Percentiles rank a stretch among this genome's conserved stretches.
phyloP scores from a whole-genome alignment of 1,284 basidiomycete species.

The Uromyces viciae-fabae region DNA sequence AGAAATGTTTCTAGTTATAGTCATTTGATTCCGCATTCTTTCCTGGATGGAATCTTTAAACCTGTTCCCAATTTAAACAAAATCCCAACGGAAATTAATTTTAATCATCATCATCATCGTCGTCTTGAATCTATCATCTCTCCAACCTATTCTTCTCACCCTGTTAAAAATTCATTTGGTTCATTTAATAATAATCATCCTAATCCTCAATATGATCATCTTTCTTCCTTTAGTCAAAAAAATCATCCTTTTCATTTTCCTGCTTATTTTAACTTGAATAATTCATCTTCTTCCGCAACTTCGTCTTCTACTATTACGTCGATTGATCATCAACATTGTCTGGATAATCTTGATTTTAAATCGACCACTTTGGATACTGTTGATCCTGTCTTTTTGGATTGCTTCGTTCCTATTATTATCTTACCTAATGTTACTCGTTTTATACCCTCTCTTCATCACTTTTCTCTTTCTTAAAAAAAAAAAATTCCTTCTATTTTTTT shows the following conservation, averaged over 20 bases:
- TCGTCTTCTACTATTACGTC: slow-evolving; percentile 46
- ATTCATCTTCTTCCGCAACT: slow-evolving; percentile 46
- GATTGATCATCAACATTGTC: slow-evolving; percentile 4
- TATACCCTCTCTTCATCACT: not conserved
- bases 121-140: too few species aligned
- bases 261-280: not conserved
- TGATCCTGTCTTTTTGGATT: slow-evolving; percentile 78
- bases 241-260: too few species aligned
- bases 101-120: slow-evolving; percentile 17
- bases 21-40: slow-evolving; percentile 46
- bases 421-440: slow-evolving; percentile 61
- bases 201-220: not conserved
- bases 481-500: not conserved
- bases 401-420: slow-evolving; percentile 80
- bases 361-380: slow-evolving; percentile 77
- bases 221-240: not conserved
- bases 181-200: not conserved
- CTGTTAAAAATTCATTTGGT: too few species aligned
- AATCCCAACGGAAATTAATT: slow-evolving; percentile 50
- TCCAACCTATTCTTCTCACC: not conserved
- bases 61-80: slow-evolving; percentile 52
- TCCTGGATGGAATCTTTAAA: slow-evolving; percentile 47
- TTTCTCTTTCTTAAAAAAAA: not conserved
- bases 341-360: slow-evolving; percentile 59
- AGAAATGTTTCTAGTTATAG: not conserved